Conservation (phyloP, 2,329 filamentous ascomycete species). For the Claviceps paspali region DNA sequence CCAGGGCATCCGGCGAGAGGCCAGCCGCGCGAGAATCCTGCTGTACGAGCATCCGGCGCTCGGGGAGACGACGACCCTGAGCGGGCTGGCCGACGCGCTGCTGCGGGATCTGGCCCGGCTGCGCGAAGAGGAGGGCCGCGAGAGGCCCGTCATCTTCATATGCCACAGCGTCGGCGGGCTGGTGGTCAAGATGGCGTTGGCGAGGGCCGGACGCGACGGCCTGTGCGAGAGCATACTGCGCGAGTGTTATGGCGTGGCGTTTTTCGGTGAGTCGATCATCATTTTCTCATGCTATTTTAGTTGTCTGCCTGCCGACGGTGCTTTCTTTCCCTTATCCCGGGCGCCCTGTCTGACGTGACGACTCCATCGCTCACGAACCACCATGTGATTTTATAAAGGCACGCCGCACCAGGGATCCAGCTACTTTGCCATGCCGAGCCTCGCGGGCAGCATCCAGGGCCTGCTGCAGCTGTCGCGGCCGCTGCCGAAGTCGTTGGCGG, state of each 20-base stretch:
- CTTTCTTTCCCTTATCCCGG: background rate
- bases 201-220: constrained; percentile 26
- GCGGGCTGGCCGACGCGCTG: constrained; percentile 29
- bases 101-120: constrained; percentile 26
- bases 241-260: constrained; percentile 45
- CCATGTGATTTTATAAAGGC: constrained; percentile 17
- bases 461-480: constrained; percentile 35
- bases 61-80: constrained; percentile 26
- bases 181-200: constrained; percentile 41
- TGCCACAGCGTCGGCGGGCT: constrained; percentile 47
- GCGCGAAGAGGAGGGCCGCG: constrained; percentile 17
- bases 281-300: too few relatives aligned
- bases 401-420: constrained; percentile 49
- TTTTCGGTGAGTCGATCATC: constrained; percentile 41
- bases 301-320: too few relatives aligned
- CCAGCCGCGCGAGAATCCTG: constrained; percentile 32
- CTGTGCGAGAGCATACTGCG: constrained; percentile 30
- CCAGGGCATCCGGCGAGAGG: constrained; percentile 34
- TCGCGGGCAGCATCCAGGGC: constrained; percentile 37
- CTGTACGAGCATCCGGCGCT: constrained; percentile 34
- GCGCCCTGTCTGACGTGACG: too few relatives aligned
- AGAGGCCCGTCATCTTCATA: constrained; percentile 42
- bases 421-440: constrained; percentile 42
- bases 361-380: background rate
- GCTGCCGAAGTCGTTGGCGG: constrained; percentile 33